Conservation (phyloP, 441 rosid species). For the California macrophylla region DNA sequence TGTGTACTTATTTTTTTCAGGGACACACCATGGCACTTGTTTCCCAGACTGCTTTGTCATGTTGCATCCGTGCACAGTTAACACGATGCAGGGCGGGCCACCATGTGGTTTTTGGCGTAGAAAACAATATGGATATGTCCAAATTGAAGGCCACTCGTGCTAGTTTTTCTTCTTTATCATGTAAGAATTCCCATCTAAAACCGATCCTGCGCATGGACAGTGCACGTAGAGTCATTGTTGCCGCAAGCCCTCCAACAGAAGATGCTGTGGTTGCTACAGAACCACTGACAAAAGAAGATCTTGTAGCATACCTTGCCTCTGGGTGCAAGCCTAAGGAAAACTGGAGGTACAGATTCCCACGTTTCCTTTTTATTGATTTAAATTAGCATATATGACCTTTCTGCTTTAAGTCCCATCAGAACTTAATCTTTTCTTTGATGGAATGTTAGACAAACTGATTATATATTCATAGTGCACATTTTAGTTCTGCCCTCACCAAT, state of each 20-base stretch:
- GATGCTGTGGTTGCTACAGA: slow-evolving; percentile 57
- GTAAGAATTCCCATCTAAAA: slow-evolving; percentile 24
- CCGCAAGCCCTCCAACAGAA: slow-evolving; percentile 88
- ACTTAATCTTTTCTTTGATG: not conserved
- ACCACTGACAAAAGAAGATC: slow-evolving; percentile 81
- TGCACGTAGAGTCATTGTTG: slow-evolving; percentile 37
- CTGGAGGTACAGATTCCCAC: slow-evolving; percentile 49
- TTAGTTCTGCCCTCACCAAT: not conserved
- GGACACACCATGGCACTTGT: slow-evolving; percentile 41
- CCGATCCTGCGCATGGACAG: slow-evolving; percentile 19
- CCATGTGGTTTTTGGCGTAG: slow-evolving; percentile 22
- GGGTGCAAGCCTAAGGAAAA: slow-evolving; percentile 87
- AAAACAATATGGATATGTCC: slow-evolving; percentile 27
- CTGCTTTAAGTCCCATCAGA: not conserved
- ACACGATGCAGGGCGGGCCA: slow-evolving; percentile 25
- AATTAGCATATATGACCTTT: not conserved
- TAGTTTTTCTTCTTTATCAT: slow-evolving; percentile 32
- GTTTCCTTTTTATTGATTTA: slow-evolving; percentile 4
- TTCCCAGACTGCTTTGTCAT: slow-evolving; percentile 40
- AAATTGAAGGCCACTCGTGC: slow-evolving; percentile 27
- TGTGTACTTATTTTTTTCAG: slow-evolving; percentile 21
- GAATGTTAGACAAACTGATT: not conserved
- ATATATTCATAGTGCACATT: not conserved
- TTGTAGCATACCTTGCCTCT: slow-evolving; percentile 73
- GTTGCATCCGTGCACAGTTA: slow-evolving; percentile 28